Conservation (phyloP, 1,284 basidiomycete species). For the Irpex lacteus region DNA sequence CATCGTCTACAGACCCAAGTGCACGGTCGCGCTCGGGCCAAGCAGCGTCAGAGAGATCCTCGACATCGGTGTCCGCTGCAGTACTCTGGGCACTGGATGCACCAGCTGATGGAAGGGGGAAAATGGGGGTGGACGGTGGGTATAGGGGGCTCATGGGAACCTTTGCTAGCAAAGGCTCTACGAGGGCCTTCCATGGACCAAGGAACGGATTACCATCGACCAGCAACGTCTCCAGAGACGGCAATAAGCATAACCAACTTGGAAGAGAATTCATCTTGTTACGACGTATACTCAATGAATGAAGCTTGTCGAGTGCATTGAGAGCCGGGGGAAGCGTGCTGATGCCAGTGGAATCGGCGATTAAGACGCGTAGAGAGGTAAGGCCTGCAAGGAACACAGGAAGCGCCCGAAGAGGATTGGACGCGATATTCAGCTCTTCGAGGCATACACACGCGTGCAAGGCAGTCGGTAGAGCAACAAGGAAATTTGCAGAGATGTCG, state of each 20-base stretch:
- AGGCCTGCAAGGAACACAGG: constrained; percentile 83
- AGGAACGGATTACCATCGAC: constrained; percentile 95
- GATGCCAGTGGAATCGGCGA: constrained; percentile 86
- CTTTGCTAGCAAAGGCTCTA: constrained; percentile 76
- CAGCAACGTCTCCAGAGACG: constrained; percentile 80
- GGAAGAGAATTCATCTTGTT: constrained; percentile 91
- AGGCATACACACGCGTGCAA: constrained; percentile 77
- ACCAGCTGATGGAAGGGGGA: constrained; percentile 49
- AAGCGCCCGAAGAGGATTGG: constrained; percentile 83
- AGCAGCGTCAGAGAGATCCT: constrained; percentile 51
- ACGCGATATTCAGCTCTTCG: constrained; percentile 93
- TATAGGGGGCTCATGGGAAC: constrained; percentile 57
- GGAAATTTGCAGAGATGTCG: constrained; percentile 86
- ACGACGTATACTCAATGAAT: constrained; percentile 83
- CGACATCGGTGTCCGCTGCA: constrained; percentile 44
- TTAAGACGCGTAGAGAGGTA: constrained; percentile 78
- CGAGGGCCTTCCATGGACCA: constrained; percentile 85
- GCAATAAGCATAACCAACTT: constrained; percentile 87
- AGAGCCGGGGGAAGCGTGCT: constrained; percentile 70
- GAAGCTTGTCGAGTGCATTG: constrained; percentile 67
- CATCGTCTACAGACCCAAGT: constrained; percentile 45
- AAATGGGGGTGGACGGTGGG: constrained; percentile 62
- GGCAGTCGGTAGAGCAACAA: constrained; percentile 77
- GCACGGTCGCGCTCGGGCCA: constrained; percentile 17
- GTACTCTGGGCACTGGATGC: constrained; percentile 33